Percentiles rank a stretch among this genome's conserved stretches.
These are phyloP conservation scores for Penicillium sp. DNA, from an alignment of 2,329 filamentous ascomycete species.

Conservation along the genomic window DNA sequence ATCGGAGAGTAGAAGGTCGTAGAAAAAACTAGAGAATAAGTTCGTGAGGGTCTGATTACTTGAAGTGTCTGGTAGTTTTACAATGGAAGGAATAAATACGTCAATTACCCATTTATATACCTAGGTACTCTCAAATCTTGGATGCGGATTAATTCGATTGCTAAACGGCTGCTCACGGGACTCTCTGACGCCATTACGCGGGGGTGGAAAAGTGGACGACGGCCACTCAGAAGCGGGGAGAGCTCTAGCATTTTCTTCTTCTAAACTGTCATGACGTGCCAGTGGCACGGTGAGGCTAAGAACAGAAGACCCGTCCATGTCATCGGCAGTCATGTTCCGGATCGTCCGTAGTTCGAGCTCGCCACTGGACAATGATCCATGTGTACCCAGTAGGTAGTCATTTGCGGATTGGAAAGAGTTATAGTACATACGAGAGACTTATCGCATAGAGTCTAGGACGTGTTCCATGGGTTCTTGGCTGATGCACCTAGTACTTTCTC, in stretches of 20 bases:
- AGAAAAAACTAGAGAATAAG: neutral
- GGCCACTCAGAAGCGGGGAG: neutral
- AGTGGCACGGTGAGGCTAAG: constrained; percentile 1
- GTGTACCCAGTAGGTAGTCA: neutral
- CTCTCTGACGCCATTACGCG: constrained; percentile 20
- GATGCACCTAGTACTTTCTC: neutral
- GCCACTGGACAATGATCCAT: constrained; percentile 8
- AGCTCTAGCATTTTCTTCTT: neutral
- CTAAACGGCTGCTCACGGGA: constrained; percentile 1
- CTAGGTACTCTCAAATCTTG: neutral
- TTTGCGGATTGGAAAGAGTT: neutral
- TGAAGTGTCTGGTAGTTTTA: neutral
- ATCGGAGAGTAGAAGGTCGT: neutral
- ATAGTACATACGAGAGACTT: neutral
- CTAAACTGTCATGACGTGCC: constrained; percentile 18
- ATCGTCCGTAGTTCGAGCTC: constrained; percentile 1
- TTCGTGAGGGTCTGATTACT: neutral
- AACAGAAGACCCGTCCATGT: constrained; percentile 9
- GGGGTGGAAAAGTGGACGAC: constrained; percentile 1
- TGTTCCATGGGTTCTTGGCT: neutral
- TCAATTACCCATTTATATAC: constrained; percentile 7
- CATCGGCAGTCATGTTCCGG: constrained; percentile 17
- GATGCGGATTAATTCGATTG: neutral
- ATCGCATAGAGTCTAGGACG: neutral
- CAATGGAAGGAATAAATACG: neutral